Evolutionary conservation across 495 filamentous ascomycete species (phyloP).

Genomic region (Xylaria nigripes): DNA sequence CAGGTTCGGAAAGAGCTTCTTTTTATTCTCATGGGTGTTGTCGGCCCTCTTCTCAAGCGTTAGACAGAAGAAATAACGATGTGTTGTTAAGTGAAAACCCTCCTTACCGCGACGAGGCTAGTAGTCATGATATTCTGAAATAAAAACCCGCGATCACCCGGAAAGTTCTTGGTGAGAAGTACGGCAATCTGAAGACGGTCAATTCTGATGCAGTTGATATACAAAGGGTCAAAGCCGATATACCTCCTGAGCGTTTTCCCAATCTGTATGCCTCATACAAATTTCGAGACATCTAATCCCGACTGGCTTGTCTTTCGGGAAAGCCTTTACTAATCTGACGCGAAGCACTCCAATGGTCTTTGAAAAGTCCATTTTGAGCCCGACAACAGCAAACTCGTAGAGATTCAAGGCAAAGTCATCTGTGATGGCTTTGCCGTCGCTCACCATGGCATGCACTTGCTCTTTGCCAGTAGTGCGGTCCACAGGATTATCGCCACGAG

Average conservation of each 20-base stretch:
- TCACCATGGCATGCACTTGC: constrained; percentile 31
- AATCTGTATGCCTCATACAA: constrained; percentile 39
- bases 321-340: constrained; percentile 33
- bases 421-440: constrained; percentile 25
- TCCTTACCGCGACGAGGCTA: constrained; percentile 36
- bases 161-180: constrained; percentile 34
- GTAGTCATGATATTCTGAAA: constrained; percentile 39
- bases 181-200: constrained; percentile 32
- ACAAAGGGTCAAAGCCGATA: neutral
- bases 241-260: constrained; percentile 43
- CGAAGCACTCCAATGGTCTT: constrained; percentile 36
- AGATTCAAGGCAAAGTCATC: constrained; percentile 38
- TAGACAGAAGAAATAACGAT: neutral
- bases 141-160: constrained; percentile 31
- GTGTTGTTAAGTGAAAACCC: neutral
- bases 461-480: constrained; percentile 28
- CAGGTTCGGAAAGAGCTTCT: constrained; percentile 35
- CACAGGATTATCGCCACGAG: constrained; percentile 32
- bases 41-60: constrained; percentile 21
- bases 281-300: constrained; percentile 32
- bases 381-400: constrained; percentile 30
- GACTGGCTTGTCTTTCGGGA: constrained; percentile 29
- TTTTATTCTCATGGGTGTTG: constrained; percentile 28
- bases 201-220: neutral
- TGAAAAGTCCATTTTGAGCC: constrained; percentile 11